Evolutionary conservation across 192 early-diverging fungal species (phyloP).

Genomic region (Coemansia reversa): DNA sequence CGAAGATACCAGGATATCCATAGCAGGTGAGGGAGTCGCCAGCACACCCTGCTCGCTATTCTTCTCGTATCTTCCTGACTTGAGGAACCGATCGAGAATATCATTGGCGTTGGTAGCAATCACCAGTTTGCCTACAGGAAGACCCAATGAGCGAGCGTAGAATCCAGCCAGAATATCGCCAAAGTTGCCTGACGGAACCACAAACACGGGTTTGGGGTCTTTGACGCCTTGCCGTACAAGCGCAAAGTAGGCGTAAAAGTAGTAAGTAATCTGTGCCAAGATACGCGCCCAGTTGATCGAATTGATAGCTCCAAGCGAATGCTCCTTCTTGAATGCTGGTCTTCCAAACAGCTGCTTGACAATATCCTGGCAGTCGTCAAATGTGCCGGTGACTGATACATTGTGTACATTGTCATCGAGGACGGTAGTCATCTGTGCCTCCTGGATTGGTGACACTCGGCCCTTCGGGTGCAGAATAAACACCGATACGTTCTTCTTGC

Average conservation of each 20-base stretch:
- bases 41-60: slow-evolving; percentile 59
- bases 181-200: slow-evolving; percentile 98
- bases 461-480: slow-evolving; percentile 92
- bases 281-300: slow-evolving; percentile 99
- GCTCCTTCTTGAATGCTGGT: slow-evolving; percentile 65
- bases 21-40: slow-evolving; percentile 88
- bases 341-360: slow-evolving; percentile 90
- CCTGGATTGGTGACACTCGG: slow-evolving; percentile 91
- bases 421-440: slow-evolving; percentile 98
- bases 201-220: slow-evolving; percentile 55
- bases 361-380: slow-evolving; percentile 97
- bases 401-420: slow-evolving; percentile 92
- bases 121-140: slow-evolving; percentile 77
- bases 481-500: slow-evolving; percentile 88
- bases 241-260: slow-evolving; percentile 90
- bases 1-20: slow-evolving; percentile 95
- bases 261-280: slow-evolving; percentile 93
- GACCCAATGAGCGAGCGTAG: slow-evolving; percentile 87
- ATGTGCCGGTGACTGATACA: slow-evolving; percentile 88
- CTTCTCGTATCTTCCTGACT: slow-evolving; percentile 80
- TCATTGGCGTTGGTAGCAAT: slow-evolving; percentile 98
- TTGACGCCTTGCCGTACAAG: slow-evolving; percentile 38
- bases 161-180: slow-evolving; percentile 92
- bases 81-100: slow-evolving; percentile 93
- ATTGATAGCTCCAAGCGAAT: slow-evolving; percentile 92